A percentile compares a stretch with the other conserved stretches of the same genome.
Conservation (phyloP, 2,329 filamentous ascomycete species). For the Penicillium sp. region DNA sequence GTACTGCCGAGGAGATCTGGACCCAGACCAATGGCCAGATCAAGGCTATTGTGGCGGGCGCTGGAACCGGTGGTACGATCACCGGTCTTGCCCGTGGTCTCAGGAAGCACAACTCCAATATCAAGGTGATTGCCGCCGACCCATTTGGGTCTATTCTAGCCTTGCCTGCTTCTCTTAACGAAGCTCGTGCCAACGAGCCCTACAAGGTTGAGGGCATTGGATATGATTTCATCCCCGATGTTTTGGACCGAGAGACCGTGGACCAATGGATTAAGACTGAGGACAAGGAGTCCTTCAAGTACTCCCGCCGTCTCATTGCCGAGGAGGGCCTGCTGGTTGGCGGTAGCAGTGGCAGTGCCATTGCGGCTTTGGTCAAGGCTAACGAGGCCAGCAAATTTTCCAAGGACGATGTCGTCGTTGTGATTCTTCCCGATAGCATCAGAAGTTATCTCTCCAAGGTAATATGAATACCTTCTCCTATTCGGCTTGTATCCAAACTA, state of each 20-base stretch:
- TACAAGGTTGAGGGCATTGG: slow-evolving; percentile 99
- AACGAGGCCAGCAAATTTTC: slow-evolving; percentile 73
- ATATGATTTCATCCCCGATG: slow-evolving; percentile 96
- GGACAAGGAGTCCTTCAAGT: slow-evolving; percentile 85
- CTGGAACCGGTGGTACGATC: slow-evolving; percentile 89
- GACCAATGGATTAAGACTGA: slow-evolving; percentile 99
- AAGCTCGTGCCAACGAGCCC: slow-evolving; percentile 73
- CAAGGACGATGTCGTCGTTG: slow-evolving; percentile 84
- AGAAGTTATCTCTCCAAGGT: slow-evolving; percentile 92
- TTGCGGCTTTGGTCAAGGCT: slow-evolving; percentile 76
- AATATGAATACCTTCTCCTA: slow-evolving; percentile 12
- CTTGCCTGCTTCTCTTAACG: slow-evolving; percentile 74
- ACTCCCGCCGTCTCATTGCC: slow-evolving; percentile 83
- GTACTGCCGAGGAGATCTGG: slow-evolving; percentile 97
- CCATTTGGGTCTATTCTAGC: slow-evolving; percentile 90
- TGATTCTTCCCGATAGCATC: slow-evolving; percentile 92
- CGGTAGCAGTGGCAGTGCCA: slow-evolving; percentile 88
- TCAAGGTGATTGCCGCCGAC: slow-evolving; percentile 91
- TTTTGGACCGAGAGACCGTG: slow-evolving; percentile 74
- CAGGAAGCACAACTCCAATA: slow-evolving; percentile 77
- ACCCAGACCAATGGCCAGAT: slow-evolving; percentile 80
- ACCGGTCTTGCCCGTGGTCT: slow-evolving; percentile 83
- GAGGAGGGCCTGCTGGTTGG: slow-evolving; percentile 94
- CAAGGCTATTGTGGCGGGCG: slow-evolving; percentile 71
- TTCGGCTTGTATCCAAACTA: slow-evolving; percentile 6